Evolutionary conservation across 2,329 filamentous ascomycete genomes (phyloP), one percentile per base, ranked within the genome.

Genomic region (Arachnomyces sp.): DNA sequence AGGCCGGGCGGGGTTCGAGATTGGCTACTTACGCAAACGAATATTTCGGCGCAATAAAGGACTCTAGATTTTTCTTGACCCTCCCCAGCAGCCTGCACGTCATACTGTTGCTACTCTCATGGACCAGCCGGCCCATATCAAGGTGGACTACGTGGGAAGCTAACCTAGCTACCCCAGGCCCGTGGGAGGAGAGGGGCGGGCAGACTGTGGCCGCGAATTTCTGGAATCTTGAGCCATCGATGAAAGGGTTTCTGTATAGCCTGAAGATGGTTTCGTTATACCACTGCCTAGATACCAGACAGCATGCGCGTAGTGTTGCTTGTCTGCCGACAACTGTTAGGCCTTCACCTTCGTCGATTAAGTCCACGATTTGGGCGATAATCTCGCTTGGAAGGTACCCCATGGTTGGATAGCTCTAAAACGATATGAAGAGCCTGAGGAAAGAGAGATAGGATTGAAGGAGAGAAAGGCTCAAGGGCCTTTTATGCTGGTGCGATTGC

Each of bases 1-100:
- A 38, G 31, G 13, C 30, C 13, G 6, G 36, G 18, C 12, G 29
- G 35, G 13, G 6, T 13, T n/a, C 14, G 12, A 25, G 8, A 38
- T 38, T 8, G 34, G 36, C n/a, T 14, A 58, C 66, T 54, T 49
- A 70, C 65, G 70, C 71, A 49, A 81, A 80, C 3, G 70, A 72
- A 3, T 72, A 66, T 43, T 73, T 72, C 1, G 77, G 77, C 1
- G 77, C 75, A 34, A 71, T 55, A 51, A 80, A 79, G n/a, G 60
- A 55, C 45, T 72, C 63, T 13, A 81, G 53, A 2, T 61, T 68
- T 4, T 59, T 55, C 45, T 74, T 78, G 1, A 73, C 68, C 36
- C 73, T 63, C 16, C 72, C 67, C 2, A 81, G 59, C 6, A 81
- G 56, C 25, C 76, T 68, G 14, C 76, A 73, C 1, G 76, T 80